Percentiles rank a stretch among this genome's conserved stretches.
Evolutionary conservation across 2,329 filamentous ascomycete genomes (phyloP).

Genomic region (Calonectria pseudoturangicola): DNA sequence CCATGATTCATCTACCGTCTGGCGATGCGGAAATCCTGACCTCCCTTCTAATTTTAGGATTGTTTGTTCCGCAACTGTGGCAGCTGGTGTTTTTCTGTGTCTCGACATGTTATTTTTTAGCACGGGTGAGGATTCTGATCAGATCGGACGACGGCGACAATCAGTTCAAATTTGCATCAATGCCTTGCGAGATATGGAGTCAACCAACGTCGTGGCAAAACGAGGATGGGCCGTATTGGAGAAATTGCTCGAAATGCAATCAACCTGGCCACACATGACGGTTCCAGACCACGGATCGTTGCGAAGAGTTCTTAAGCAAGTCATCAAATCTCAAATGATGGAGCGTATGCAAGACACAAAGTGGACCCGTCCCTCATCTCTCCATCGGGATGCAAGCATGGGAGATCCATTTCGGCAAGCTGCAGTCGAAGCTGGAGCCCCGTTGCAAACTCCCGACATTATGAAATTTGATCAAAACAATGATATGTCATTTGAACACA

Average conservation of each 20-base stretch:
- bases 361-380: not conserved
- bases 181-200: not conserved
- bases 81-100: not conserved
- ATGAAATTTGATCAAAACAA: not conserved
- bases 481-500: not conserved
- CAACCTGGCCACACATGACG: not conserved
- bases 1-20: not conserved
- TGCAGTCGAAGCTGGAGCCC: not conserved
- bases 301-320: not conserved
- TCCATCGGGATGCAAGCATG: not conserved
- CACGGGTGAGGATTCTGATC: not conserved
- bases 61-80: not conserved
- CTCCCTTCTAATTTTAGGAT: not conserved
- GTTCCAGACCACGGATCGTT: not conserved
- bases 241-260: conserved; percentile 1
- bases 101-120: not conserved
- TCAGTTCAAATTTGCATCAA: not conserved
- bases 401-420: not conserved
- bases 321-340: not conserved
- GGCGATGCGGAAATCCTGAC: not conserved
- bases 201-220: not conserved
- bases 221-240: not conserved
- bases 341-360: not conserved
- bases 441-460: not conserved
- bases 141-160: not conserved